Conservation (phyloP, 1,139 yeast species). For the Chernovozyma sophiae-reginae region DNA sequence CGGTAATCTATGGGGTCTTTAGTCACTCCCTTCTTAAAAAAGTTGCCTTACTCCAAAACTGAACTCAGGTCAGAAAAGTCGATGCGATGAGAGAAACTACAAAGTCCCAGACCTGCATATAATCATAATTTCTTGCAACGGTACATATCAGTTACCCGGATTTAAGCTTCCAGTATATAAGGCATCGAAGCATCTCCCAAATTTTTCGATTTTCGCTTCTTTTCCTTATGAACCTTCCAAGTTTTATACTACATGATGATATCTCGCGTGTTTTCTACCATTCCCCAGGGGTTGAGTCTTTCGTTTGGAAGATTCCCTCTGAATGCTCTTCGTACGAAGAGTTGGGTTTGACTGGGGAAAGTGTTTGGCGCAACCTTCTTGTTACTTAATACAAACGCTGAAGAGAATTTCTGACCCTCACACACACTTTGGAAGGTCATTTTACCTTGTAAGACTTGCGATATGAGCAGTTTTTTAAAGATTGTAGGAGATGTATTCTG, state of each 20-base stretch:
- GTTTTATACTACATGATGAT: constrained; percentile 60
- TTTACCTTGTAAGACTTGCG: not conserved
- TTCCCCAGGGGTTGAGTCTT: constrained; percentile 48
- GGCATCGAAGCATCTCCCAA: constrained; percentile 2
- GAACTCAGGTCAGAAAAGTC: too few relatives aligned
- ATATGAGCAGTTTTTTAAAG: not conserved
- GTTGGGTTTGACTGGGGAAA: constrained; percentile 52
- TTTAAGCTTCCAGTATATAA: constrained; percentile 11
- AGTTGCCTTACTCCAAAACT: too few relatives aligned
- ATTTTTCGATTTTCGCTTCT: constrained; percentile 3
- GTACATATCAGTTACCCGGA: too few relatives aligned
- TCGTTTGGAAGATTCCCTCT: constrained; percentile 31
- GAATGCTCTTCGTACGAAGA: constrained; percentile 31
- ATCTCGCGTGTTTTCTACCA: constrained; percentile 51
- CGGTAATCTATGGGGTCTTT: too few relatives aligned
- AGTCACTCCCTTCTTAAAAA: too few relatives aligned
- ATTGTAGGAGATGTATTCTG: not conserved
- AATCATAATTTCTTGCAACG: too few relatives aligned
- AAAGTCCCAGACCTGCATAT: too few relatives aligned
- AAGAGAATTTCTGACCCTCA: constrained; percentile 46
- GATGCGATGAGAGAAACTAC: too few relatives aligned
- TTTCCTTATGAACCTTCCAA: constrained; percentile 49
- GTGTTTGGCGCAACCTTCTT: constrained; percentile 61
- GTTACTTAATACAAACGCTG: constrained; percentile 48
- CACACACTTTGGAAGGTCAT: not conserved